Base-by-base conservation (phyloP, 257 asterid species). In the Schizonepeta tenuifolia region DNA sequence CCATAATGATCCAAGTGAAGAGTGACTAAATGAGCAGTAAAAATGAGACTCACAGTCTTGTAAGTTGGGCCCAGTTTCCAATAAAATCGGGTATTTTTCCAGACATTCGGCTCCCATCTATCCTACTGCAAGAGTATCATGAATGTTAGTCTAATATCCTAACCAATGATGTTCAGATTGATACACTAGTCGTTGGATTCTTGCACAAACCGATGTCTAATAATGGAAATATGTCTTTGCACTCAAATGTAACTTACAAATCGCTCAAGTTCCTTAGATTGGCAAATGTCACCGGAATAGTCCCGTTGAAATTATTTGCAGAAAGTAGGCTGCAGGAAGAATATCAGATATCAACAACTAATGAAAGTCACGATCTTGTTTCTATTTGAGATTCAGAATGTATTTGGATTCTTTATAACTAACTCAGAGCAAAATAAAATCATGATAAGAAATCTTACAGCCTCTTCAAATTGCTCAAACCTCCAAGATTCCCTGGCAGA, bases 51-150 rank as follows among this genome's bases (percentile, higher is more conserved):
- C 80, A 94, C 98, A 91, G 75, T 77, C 88, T 84, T 0, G 0
- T 2, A 18, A 94, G 73, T 60, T 53, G 73, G 69, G 86, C 80
- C 98, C 96, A 94, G 80, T 81, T 94, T 71, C 90, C 96, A 14
- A 94, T 85, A 54, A 85, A 89, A 75, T 78, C 86, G 18, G 97
- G 98, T 78, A 91, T 86, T 75, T 73, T 82, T 64, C 98, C 98
- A 8, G 92, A 71, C 61, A 94, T 43, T 21, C 35, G 28, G 86
- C 61, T 89, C 79, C 96, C 98, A 28, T 88, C 97, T 68, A 94
- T 85, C 87, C 96, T 79, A 82, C 98, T 94, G 96, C 88, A 88
- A 28, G 11, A 22, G 82, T 64, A 80, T 71, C 51, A 68, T 6
- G 14, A 18, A 36, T 69, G 33, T 31, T 50, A 20, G 38, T 58